Percentiles rank a stretch among this genome's conserved stretches.
These are phyloP conservation scores for Echinochloa phyllopogon DNA, from an alignment of 176 grass and related monocot genomes.

Conservation along the genomic window DNA sequence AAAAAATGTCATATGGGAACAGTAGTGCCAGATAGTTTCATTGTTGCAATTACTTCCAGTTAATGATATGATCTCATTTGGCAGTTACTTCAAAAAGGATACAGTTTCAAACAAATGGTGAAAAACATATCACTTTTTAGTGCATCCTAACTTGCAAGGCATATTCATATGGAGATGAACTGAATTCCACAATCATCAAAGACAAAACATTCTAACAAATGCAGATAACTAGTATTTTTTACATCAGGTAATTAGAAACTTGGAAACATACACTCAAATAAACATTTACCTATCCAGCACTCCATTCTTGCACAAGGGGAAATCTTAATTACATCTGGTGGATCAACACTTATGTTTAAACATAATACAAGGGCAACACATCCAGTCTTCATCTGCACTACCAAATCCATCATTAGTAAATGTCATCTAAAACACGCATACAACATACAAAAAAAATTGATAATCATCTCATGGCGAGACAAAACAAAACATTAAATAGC, in stretches of 20 bases:
- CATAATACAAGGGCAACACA: constrained; percentile 97
- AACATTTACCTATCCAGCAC: constrained; percentile 95
- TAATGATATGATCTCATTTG: neutral
- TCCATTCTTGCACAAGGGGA: constrained; percentile 98
- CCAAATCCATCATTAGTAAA: constrained; percentile 48
- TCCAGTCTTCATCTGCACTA: constrained; percentile 97
- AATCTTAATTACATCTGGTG: constrained; percentile 97
- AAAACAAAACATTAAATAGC: neutral
- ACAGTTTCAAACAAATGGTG: constrained; percentile 25
- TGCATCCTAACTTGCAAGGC: neutral
- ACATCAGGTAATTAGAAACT: constrained; percentile 5
- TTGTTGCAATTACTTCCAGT: constrained; percentile 5
- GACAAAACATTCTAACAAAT: constrained; percentile 32
- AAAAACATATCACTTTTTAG: constrained; percentile 3
- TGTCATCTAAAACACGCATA: constrained; percentile 14
- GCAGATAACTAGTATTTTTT: neutral
- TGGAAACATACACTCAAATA: constrained; percentile 13
- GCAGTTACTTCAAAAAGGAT: constrained; percentile 10
- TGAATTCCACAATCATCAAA: constrained; percentile 15
- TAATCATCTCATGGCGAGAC: neutral
- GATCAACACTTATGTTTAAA: constrained; percentile 99
- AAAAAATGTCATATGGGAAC: constrained; percentile 1
- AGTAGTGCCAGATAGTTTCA: neutral
- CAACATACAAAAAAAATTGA: neutral
- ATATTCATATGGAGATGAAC: neutral